Conservation (phyloP, 2,329 filamentous ascomycete species). For the Pseudocercospora fuligena region DNA sequence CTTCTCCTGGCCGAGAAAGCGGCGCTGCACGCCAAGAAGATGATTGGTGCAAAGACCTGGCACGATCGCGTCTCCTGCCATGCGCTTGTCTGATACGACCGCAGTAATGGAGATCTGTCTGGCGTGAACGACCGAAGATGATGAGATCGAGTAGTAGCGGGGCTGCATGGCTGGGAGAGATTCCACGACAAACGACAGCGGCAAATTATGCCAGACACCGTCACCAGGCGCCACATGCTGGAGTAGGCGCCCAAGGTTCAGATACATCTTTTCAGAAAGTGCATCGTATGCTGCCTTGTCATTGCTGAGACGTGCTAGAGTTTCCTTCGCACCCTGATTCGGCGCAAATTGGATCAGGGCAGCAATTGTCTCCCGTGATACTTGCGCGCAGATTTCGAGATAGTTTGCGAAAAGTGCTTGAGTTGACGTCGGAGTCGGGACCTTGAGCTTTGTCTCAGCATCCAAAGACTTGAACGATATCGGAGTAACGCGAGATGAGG, state of each 20-base stretch:
- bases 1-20: conserved; percentile 43
- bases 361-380: conserved; percentile 47
- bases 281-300: conserved; percentile 43
- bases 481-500: conserved; percentile 20
- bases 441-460: conserved; percentile 34
- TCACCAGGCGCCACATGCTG: conserved; percentile 32
- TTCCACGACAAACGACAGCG: conserved; percentile 59
- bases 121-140: conserved; percentile 37
- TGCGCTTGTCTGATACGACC: conserved; percentile 53
- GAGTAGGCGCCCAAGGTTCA: conserved; percentile 47
- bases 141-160: conserved; percentile 37
- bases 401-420: conserved; percentile 51
- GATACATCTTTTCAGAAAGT: conserved; percentile 40
- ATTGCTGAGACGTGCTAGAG: conserved; percentile 38
- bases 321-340: conserved; percentile 37
- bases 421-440: conserved; percentile 49
- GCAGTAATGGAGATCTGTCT: conserved; percentile 60
- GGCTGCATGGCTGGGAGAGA: conserved; percentile 33
- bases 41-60: conserved; percentile 29
- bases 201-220: conserved; percentile 41
- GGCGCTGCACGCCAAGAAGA: conserved; percentile 41
- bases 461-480: conserved; percentile 41
- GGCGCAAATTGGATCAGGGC: conserved; percentile 49
- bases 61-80: conserved; percentile 31
- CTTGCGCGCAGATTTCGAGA: conserved; percentile 52